Evolutionary conservation across 2,329 filamentous ascomycete genomes (phyloP).

Genomic region (Beauveria medogensis): DNA sequence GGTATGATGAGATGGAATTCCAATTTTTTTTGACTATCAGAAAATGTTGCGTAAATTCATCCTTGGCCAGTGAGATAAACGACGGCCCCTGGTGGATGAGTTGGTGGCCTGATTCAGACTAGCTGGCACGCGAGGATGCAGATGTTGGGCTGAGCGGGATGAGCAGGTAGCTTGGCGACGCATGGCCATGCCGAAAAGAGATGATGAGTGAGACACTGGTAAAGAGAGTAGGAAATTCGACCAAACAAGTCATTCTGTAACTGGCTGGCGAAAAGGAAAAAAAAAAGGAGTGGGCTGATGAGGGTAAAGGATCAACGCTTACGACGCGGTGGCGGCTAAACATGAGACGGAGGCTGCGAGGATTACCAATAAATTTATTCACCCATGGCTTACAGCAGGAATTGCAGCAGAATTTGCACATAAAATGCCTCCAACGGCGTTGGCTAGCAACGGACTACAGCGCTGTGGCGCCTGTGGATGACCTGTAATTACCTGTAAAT

Average conservation of each 20-base stretch:
- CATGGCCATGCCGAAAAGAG: background rate
- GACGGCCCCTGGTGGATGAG: background rate
- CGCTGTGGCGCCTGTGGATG: background rate
- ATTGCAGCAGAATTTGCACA: too few relatives aligned
- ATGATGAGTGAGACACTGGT: background rate
- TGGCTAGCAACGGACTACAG: background rate
- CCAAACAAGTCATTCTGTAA: background rate
- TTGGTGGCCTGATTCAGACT: slow-evolving; percentile 5
- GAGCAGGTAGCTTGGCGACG: background rate
- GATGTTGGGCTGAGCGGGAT: background rate
- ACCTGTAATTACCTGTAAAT: background rate
- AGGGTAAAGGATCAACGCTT: background rate
- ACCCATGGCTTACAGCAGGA: too few relatives aligned
- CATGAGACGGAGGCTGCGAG: background rate
- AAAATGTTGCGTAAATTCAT: too few relatives aligned
- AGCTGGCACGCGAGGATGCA: background rate
- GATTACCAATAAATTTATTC: too few relatives aligned
- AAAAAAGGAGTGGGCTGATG: background rate
- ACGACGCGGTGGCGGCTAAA: background rate
- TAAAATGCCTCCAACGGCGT: background rate
- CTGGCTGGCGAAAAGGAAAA: background rate
- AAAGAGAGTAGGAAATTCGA: background rate
- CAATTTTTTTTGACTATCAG: too few relatives aligned
- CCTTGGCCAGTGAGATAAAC: background rate
- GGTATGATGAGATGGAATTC: too few relatives aligned